Percentiles rank a stretch among this genome's conserved stretches.
Evolutionary conservation across 495 filamentous ascomycete species (phyloP).

Genomic region (Xylaria bambusicola): DNA sequence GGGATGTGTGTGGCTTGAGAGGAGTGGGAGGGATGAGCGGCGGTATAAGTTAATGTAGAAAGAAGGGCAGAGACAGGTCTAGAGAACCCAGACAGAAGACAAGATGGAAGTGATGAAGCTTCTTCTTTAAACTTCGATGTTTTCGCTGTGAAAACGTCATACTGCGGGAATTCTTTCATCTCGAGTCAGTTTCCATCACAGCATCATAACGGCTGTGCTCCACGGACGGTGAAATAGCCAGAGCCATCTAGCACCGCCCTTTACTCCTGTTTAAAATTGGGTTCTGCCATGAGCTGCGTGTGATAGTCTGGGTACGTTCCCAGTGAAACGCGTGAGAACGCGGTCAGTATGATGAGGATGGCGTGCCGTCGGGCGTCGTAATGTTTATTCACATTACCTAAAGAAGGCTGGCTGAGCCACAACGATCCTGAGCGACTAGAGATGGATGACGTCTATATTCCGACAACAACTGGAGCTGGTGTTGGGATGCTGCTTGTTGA

Average conservation of each 20-base stretch:
- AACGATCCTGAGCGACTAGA: too few species aligned
- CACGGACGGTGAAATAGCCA: background rate
- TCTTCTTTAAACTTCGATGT: slow-evolving; percentile 2
- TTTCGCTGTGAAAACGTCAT: slow-evolving; percentile 8
- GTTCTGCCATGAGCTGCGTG: background rate
- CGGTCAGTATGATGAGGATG: background rate
- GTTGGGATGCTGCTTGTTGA: too few species aligned
- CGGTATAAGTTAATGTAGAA: too few species aligned
- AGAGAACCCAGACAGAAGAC: background rate
- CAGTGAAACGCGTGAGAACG: background rate
- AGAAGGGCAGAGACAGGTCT: too few species aligned
- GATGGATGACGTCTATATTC: too few species aligned
- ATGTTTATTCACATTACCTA: too few species aligned
- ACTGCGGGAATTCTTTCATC: background rate
- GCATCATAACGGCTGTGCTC: background rate
- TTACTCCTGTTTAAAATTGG: background rate
- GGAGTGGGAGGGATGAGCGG: too few species aligned
- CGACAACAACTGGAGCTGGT: too few species aligned
- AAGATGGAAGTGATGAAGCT: background rate
- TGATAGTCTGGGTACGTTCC: background rate
- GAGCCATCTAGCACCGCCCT: background rate
- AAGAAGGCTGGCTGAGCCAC: too few species aligned
- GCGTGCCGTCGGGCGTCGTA: too few species aligned
- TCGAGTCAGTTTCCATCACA: background rate
- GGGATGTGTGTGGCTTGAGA: background rate